These are phyloP conservation scores for Phalaenopsis hybrid DNA, from an alignment of 116 monocot genomes.

Conservation along the genomic window DNA sequence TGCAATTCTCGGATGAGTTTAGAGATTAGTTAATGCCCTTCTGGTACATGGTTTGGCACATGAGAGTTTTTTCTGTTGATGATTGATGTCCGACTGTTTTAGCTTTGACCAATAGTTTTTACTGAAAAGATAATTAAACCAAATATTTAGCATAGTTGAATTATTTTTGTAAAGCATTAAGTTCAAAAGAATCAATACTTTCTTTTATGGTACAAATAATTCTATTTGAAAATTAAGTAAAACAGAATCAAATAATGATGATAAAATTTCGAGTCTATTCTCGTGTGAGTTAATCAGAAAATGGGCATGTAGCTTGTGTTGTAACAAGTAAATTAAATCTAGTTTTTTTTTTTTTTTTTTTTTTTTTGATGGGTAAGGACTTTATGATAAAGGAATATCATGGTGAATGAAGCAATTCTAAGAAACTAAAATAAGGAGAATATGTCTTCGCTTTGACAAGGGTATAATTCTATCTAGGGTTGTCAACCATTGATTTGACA, in stretches of 20 bases:
- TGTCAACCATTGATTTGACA: too few species aligned
- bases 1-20: not conserved
- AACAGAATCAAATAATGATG: not conserved
- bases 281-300: not conserved
- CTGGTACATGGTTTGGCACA: not conserved
- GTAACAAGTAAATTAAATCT: not conserved
- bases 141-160: not conserved
- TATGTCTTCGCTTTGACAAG: not conserved
- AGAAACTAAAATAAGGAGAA: not conserved
- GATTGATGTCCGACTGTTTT: not conserved
- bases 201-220: not conserved
- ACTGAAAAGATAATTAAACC: not conserved
- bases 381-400: not conserved
- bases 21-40: not conserved
- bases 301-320: not conserved
- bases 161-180: not conserved
- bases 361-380: not conserved
- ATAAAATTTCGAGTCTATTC: not conserved
- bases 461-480: not conserved
- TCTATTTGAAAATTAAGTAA: not conserved
- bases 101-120: not conserved
- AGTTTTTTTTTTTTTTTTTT: not conserved
- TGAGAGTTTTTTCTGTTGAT: not conserved
- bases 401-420: not conserved
- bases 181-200: not conserved